Percentiles rank a stretch among this genome's conserved stretches.
These are phyloP conservation scores for Elongisporangium anandrum DNA, from an alignment of 352 stramenopile species.

Conservation along the genomic window DNA sequence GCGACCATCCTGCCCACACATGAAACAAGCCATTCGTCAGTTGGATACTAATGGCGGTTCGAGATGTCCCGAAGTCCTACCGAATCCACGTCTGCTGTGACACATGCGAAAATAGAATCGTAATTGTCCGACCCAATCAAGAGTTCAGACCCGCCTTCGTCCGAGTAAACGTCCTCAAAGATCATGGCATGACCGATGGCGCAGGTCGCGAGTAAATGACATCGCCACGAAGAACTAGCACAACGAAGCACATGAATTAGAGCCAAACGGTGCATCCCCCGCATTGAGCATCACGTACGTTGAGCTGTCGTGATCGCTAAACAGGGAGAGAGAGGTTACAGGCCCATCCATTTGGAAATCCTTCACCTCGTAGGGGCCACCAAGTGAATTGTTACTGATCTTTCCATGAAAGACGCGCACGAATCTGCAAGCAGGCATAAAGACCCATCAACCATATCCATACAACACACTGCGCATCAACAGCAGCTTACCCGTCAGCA, in stretches of 20 bases:
- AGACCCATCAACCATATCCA: no score
- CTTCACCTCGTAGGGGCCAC: conserved; percentile 41
- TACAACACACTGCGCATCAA: no score
- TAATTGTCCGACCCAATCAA: conserved; percentile 49
- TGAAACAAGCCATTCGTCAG: neutral
- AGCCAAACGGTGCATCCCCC: neutral
- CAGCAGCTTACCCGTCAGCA: conserved; percentile 52
- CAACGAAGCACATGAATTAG: neutral
- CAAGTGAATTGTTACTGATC: conserved; percentile 21
- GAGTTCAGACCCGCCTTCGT: conserved; percentile 9
- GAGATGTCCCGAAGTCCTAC: conserved; percentile 17
- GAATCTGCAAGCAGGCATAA: conserved; percentile 19
- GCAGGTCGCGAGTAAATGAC: conserved; percentile 57
- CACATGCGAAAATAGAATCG: conserved; percentile 55
- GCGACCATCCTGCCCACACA: conserved; percentile 38
- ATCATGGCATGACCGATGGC: conserved; percentile 58
- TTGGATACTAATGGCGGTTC: neutral
- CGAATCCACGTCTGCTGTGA: conserved; percentile 55
- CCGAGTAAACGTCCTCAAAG: conserved; percentile 43
- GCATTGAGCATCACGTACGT: neutral
- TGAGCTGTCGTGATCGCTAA: conserved; percentile 13
- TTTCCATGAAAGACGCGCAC: conserved; percentile 46
- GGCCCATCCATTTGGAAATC: conserved; percentile 56
- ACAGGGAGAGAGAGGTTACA: conserved; percentile 59
- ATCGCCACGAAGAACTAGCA: conserved; percentile 14